Percentiles rank a stretch among this genome's conserved stretches.
Evolutionary conservation across 2,329 filamentous ascomycete species (phyloP).

Genomic region (Ophiostoma quercus): DNA sequence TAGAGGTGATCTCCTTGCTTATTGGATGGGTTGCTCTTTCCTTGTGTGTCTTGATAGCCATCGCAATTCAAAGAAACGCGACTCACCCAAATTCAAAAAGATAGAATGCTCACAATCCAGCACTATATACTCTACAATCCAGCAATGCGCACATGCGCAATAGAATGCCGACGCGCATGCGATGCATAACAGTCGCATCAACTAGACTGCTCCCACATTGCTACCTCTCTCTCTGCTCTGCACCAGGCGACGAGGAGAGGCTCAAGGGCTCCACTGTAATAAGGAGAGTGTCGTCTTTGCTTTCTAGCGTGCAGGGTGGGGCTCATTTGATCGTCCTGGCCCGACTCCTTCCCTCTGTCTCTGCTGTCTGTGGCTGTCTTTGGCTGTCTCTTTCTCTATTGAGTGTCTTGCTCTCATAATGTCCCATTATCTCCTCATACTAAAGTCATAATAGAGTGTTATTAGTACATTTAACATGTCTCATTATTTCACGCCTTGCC

Average conservation of each 20-base stretch:
- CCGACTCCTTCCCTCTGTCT: not conserved
- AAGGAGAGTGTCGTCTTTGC: not conserved
- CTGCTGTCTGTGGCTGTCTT: not conserved
- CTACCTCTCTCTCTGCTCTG: not conserved
- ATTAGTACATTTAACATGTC: not conserved
- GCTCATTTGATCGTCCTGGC: slow-evolving; percentile 2
- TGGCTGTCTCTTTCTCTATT: not conserved
- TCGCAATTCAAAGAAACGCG: not conserved
- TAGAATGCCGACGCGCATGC: not conserved
- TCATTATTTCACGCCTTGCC: not conserved
- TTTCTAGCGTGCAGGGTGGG: not conserved
- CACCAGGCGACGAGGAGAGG: not conserved
- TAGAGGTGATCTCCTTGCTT: not conserved
- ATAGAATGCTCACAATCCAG: not conserved
- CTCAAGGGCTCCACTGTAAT: slow-evolving; percentile 10
- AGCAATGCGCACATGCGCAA: not conserved
- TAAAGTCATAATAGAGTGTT: not conserved
- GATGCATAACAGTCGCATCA: slow-evolving; percentile 3
- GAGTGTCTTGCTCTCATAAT: too few species aligned
- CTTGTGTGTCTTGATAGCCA: too few species aligned
- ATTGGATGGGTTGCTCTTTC: not conserved
- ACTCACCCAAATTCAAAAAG: too few species aligned
- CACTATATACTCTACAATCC: not conserved
- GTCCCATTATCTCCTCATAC: too few species aligned
- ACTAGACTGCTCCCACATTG: not conserved